These are phyloP conservation scores for Nakazawaea pomicola DNA, from an alignment of 805 yeast genomes.

Conservation along the genomic window DNA sequence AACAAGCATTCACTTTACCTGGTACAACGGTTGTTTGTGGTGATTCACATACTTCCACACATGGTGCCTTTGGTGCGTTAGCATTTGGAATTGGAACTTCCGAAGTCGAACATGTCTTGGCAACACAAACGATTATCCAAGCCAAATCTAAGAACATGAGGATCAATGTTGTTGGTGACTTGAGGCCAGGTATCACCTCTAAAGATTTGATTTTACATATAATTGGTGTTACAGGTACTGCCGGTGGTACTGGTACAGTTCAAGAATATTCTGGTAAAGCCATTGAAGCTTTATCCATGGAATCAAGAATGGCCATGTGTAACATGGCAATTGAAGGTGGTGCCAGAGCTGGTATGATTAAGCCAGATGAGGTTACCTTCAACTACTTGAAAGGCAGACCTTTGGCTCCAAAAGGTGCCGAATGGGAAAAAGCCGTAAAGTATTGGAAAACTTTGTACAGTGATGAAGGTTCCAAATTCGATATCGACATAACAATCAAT, in stretches of 20 bases:
- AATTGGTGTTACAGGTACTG: slow-evolving; percentile 96
- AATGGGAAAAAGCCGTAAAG: slow-evolving; percentile 90
- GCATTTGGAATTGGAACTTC: slow-evolving; percentile 99
- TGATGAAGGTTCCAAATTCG: slow-evolving; percentile 89
- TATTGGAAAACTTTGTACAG: slow-evolving; percentile 89
- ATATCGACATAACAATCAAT: slow-evolving; percentile 72
- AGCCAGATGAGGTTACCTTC: slow-evolving; percentile 87
- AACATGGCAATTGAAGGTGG: slow-evolving; percentile 99
- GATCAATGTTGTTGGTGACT: slow-evolving; percentile 77
- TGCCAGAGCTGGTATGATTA: slow-evolving; percentile 99
- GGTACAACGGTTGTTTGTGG: slow-evolving; percentile 99
- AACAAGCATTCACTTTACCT: slow-evolving; percentile 97
- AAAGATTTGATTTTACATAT: slow-evolving; percentile 93
- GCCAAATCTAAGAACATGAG: slow-evolving; percentile 96
- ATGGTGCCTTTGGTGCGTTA: slow-evolving; percentile 96
- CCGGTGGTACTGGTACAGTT: slow-evolving; percentile 98
- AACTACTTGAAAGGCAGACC: slow-evolving; percentile 92
- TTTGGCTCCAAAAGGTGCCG: slow-evolving; percentile 86
- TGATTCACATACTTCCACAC: slow-evolving; percentile 98
- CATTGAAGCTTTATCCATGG: slow-evolving; percentile 85
- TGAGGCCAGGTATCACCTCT: slow-evolving; percentile 87
- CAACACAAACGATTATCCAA: slow-evolving; percentile 95
- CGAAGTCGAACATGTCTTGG: slow-evolving; percentile 97
- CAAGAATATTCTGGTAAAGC: slow-evolving; percentile 97
- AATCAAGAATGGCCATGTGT: slow-evolving; percentile 99